phyloP scores from a whole-genome alignment of 768 basidiomycete genomes.

The Lentinula sp. region DNA sequence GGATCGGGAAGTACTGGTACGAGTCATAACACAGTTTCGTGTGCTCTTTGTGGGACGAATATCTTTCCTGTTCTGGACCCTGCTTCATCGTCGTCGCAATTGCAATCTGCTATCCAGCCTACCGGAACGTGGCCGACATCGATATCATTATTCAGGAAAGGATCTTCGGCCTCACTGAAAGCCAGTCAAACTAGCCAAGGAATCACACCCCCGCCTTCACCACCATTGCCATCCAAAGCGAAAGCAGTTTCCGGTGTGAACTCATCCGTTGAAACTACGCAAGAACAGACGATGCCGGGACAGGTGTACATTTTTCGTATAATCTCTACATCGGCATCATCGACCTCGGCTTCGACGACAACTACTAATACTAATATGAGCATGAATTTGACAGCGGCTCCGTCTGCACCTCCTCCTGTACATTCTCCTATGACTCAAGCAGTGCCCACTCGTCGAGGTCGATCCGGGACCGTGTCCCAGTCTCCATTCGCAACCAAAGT shows the following conservation, averaged over 20 bases:
- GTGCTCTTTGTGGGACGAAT: conserved; percentile 72
- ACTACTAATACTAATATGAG: conserved; percentile 9
- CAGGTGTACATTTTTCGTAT: conserved; percentile 9
- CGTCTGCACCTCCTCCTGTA: neutral
- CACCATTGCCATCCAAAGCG: conserved; percentile 21
- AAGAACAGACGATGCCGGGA: neutral
- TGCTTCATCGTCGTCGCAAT: neutral
- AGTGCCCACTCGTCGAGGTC: neutral
- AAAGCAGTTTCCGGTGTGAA: conserved; percentile 10
- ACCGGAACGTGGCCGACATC: conserved; percentile 41
- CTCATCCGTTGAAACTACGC: conserved; percentile 26
- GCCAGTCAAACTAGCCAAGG: neutral
- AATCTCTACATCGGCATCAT: conserved; percentile 14
- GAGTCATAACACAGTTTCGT: conserved; percentile 26
- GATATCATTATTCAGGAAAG: conserved; percentile 45
- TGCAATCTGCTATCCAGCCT: neutral
- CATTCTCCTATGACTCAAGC: neutral
- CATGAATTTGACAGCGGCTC: neutral
- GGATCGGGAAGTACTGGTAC: neutral
- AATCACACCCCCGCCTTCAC: conserved; percentile 24
- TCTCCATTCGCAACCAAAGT: neutral
- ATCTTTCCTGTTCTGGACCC: conserved; percentile 32
- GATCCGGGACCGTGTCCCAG: neutral
- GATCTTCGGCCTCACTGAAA: conserved; percentile 8
- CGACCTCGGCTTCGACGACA: conserved; percentile 26